A percentile compares a stretch with the other conserved stretches of the same genome.
phyloP scores from a whole-genome alignment of 331 rosid genomes.

The Acacia concinna region DNA sequence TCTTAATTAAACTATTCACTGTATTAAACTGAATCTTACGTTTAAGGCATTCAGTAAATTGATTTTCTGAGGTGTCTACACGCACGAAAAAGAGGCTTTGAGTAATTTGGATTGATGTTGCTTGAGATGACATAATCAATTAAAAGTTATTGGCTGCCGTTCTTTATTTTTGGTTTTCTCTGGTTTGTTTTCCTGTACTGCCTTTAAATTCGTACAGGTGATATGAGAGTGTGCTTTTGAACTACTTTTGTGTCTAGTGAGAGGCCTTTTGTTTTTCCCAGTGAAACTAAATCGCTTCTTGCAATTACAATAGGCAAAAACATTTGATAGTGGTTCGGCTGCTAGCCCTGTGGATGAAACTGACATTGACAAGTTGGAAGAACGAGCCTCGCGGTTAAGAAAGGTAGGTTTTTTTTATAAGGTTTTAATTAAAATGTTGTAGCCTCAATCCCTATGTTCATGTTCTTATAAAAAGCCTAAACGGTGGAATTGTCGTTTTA shows the following conservation, averaged over 20 bases:
- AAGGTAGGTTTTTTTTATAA: conserved; percentile 47
- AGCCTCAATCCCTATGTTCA: conserved; percentile 15
- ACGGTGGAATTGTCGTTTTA: conserved; percentile 2
- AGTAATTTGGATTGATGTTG: conserved; percentile 8
- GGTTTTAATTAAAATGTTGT: conserved; percentile 12
- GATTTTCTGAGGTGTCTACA: neutral
- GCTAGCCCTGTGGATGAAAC: conserved; percentile 55
- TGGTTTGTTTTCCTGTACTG: neutral
- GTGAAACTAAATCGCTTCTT: conserved; percentile 34
- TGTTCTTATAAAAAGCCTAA: conserved; percentile 14
- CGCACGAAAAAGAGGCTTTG: neutral
- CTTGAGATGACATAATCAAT: neutral
- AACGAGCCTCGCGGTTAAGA: conserved; percentile 62
- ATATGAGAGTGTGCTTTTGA: conserved; percentile 12
- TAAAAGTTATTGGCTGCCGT: neutral
- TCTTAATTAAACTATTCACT: neutral
- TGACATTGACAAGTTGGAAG: conserved; percentile 78
- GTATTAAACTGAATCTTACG: neutral
- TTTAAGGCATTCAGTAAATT: neutral
- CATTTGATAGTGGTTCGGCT: conserved; percentile 52
- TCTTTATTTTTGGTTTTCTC: neutral
- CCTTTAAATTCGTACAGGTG: conserved; percentile 10
- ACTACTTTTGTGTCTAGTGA: neutral
- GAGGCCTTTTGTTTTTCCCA: conserved; percentile 14
- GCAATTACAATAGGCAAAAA: conserved; percentile 51